A percentile compares a stretch with the other conserved stretches of the same genome.
phyloP scores from a whole-genome alignment of 176 grass and related monocot species.

The Aegilops tauschii region DNA sequence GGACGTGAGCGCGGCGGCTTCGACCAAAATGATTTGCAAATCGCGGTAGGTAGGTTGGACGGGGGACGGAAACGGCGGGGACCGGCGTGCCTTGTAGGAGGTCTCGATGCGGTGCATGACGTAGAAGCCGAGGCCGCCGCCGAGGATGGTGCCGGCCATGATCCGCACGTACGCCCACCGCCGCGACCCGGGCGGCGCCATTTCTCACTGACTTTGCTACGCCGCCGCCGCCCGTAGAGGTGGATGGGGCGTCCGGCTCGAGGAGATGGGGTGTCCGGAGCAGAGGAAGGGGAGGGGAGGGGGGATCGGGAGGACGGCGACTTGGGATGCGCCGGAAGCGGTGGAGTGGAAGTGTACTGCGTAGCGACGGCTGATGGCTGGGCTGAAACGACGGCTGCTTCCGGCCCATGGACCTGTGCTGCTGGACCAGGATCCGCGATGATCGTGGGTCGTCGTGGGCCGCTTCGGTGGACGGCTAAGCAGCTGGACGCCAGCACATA shows the following conservation, averaged over 20 bases:
- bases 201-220: not conserved
- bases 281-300: not conserved
- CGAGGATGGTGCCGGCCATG: constrained; percentile 74
- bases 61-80: not conserved
- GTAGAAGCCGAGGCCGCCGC: constrained; percentile 74
- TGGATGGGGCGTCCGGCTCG: not conserved
- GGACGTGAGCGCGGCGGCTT: not conserved
- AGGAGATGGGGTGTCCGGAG: not conserved
- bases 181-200: constrained; percentile 43
- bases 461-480: not conserved
- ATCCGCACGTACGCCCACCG: constrained; percentile 69
- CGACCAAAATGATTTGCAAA: not conserved
- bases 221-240: not conserved
- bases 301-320: not conserved
- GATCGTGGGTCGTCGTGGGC: too few relatives aligned
- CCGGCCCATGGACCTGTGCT: not conserved
- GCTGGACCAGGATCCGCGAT: too few relatives aligned
- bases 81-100: constrained; percentile 66
- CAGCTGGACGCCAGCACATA: too few relatives aligned
- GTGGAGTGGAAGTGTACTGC: not conserved
- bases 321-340: not conserved
- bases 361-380: not conserved
- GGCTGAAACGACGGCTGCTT: not conserved
- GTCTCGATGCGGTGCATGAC: constrained; percentile 85
- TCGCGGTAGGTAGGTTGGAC: too few relatives aligned